Evolutionary conservation across 2,329 filamentous ascomycete species (phyloP).

Genomic region (Fusarium napiforme): DNA sequence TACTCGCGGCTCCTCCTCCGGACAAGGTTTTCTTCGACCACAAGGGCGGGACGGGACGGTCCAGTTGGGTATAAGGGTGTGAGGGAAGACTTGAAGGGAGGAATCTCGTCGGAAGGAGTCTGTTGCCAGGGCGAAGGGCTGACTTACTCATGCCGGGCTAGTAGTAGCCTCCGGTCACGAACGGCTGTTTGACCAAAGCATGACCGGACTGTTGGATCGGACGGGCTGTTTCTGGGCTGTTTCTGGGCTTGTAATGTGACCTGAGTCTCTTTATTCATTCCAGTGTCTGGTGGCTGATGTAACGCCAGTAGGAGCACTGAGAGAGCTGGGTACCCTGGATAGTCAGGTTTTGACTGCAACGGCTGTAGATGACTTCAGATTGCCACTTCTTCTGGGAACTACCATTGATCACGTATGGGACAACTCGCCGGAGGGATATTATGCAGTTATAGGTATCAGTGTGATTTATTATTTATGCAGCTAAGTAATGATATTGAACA

Average conservation of each 20-base stretch:
- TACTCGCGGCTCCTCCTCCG: not conserved
- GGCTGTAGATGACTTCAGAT: not conserved
- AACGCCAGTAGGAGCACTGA: not conserved
- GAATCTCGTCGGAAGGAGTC: not conserved
- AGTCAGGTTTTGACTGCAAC: not conserved
- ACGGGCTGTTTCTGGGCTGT: constrained; percentile 8
- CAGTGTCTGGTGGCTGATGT: not conserved
- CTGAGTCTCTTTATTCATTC: constrained; percentile 23
- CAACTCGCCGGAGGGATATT: not conserved
- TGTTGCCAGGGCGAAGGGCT: not conserved
- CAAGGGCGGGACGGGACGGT: constrained; percentile 33
- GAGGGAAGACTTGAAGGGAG: not conserved
- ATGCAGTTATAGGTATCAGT: not conserved
- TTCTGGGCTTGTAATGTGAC: constrained; percentile 1
- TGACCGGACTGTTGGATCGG: not conserved
- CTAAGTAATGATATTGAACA: not conserved
- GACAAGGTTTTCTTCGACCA: constrained; percentile 2
- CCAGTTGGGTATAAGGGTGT: constrained; percentile 8
- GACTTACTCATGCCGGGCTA: constrained; percentile 1
- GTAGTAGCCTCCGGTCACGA: not conserved
- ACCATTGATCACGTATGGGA: not conserved
- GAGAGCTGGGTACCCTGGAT: not conserved
- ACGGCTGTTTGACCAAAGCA: not conserved
- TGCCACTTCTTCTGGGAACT: not conserved
- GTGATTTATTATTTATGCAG: not conserved